These are phyloP conservation scores for Tripidium arundinaceum DNA, from an alignment of 202 grass and related monocot species.

Conservation along the genomic window DNA sequence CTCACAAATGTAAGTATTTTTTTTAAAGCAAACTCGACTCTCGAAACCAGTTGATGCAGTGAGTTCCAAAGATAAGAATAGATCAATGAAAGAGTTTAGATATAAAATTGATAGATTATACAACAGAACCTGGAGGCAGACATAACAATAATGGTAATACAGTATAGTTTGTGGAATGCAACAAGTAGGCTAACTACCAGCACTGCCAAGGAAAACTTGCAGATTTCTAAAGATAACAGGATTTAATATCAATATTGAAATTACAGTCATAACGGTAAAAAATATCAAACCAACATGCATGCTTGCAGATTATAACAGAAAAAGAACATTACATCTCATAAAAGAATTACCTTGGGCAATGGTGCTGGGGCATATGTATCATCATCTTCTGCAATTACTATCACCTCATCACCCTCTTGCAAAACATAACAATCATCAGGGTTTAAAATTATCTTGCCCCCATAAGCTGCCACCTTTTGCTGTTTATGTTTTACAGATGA, in stretches of 20 bases:
- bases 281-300: not conserved
- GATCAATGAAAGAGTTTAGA: not conserved
- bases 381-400: constrained; percentile 82
- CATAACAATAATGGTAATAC: not conserved
- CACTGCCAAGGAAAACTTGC: not conserved
- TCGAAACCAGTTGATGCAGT: not conserved
- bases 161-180: constrained; percentile 17
- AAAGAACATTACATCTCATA: not conserved
- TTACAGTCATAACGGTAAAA: not conserved
- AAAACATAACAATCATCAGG: constrained; percentile 74
- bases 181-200: not conserved
- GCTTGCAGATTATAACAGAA: not conserved
- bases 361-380: constrained; percentile 60
- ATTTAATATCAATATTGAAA: not conserved
- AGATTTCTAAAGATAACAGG: not conserved
- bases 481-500: constrained; percentile 1
- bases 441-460: constrained; percentile 74
- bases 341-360: constrained; percentile 52
- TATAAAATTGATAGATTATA: not conserved
- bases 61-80: constrained; percentile 18
- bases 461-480: constrained; percentile 54
- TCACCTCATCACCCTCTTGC: constrained; percentile 69
- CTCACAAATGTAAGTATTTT: constrained; percentile 7
- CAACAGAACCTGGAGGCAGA: not conserved
- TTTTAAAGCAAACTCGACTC: not conserved